phyloP scores from a whole-genome alignment of 2,329 filamentous ascomycete species.

The Aspergillus sp. region DNA sequence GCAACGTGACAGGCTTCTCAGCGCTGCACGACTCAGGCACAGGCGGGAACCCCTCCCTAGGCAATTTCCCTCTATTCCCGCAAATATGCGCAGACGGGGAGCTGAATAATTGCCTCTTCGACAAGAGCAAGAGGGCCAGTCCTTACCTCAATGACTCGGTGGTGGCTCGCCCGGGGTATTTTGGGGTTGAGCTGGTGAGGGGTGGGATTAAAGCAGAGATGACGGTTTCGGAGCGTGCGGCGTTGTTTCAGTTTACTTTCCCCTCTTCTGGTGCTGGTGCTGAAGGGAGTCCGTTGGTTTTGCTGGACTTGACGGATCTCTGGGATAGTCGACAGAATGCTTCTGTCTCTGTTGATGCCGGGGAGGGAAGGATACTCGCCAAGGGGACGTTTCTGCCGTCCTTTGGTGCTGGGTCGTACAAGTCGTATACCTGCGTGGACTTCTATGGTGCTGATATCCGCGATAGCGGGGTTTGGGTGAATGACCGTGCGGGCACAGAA shows the following conservation, averaged over 20 bases:
- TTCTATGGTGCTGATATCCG: constrained; percentile 55
- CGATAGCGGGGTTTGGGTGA: constrained; percentile 63
- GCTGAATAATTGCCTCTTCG: constrained; percentile 62
- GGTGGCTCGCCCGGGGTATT: constrained; percentile 64
- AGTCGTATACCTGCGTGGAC: constrained; percentile 65
- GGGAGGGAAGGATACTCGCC: constrained; percentile 62
- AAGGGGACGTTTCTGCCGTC: constrained; percentile 61
- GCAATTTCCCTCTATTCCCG: constrained; percentile 71
- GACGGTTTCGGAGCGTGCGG: constrained; percentile 59
- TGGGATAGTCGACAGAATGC: constrained; percentile 61
- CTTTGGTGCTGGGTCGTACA: constrained; percentile 62
- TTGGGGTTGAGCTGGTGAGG: constrained; percentile 57
- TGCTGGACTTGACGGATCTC: constrained; percentile 65
- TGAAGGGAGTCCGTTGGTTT: constrained; percentile 61
- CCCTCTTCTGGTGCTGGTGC: constrained; percentile 33
- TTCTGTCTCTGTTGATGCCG: constrained; percentile 54
- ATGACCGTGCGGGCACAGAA: constrained; percentile 57
- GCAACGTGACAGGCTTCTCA: constrained; percentile 52
- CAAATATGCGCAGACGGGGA: constrained; percentile 62
- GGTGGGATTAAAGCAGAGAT: constrained; percentile 61
- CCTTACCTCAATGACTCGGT: constrained; percentile 54
- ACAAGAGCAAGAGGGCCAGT: constrained; percentile 52
- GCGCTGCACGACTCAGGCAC: constrained; percentile 53
- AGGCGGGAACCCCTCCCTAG: constrained; percentile 60
- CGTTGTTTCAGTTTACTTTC: constrained; percentile 66